phyloP scores from a whole-genome alignment of 1,139 yeast species.

The Lodderomyces elongisporus region DNA sequence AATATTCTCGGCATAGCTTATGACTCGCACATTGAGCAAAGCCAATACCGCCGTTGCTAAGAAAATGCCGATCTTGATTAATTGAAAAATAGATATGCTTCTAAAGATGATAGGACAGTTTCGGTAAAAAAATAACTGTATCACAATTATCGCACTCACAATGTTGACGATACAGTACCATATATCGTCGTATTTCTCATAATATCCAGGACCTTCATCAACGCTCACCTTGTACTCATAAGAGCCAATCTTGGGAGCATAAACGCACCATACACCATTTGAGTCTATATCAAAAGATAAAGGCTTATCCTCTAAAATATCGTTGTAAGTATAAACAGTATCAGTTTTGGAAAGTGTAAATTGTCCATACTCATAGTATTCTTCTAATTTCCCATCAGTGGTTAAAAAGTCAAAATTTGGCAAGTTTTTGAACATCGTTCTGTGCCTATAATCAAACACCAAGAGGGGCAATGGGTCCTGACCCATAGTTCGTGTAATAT shows the following conservation, averaged over 20 bases:
- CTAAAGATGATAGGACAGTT: conserved; percentile 3
- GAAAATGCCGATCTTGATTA: conserved; percentile 4
- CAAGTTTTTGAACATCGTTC: conserved; percentile 1
- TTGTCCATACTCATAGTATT: conserved; percentile 8
- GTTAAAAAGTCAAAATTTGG: conserved; percentile 10
- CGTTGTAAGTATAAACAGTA: conserved; percentile 1
- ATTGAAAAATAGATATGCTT: conserved; percentile 3
- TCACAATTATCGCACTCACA: conserved; percentile 3
- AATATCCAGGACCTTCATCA: conserved; percentile 4
- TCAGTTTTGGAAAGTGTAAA: conserved; percentile 4
- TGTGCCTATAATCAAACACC: conserved; percentile 5
- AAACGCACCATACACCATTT: conserved; percentile 8
- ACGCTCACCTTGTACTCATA: conserved; percentile 9
- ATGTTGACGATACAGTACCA: conserved; percentile 5
- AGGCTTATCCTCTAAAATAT: conserved; percentile 3
- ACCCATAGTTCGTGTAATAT: conserved; percentile 4
- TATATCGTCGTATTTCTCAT: conserved; percentile 6
- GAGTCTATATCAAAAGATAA: conserved; percentile 1
- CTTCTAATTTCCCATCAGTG: conserved; percentile 9
- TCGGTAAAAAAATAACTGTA: conserved; percentile 2
- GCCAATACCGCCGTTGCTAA: conserved; percentile 2
- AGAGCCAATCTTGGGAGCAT: conserved; percentile 6
- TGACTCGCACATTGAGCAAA: conserved; percentile 4
- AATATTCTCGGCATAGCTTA: conserved; percentile 6
- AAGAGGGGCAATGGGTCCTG: conserved; percentile 4